Conservation (phyloP, 306 rosid genomes). For the Cucumis cinereus region DNA sequence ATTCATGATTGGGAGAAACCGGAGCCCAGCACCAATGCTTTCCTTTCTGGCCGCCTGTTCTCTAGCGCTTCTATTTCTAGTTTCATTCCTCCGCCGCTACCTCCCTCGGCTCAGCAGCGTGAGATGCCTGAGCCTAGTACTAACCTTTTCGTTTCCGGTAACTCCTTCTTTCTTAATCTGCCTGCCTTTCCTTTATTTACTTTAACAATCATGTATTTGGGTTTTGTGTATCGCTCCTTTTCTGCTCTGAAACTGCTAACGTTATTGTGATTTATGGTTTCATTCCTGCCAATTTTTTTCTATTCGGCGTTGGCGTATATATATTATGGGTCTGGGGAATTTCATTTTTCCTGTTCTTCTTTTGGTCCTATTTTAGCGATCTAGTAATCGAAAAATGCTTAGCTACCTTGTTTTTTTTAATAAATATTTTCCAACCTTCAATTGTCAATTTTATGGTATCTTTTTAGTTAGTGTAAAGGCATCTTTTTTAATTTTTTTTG, state of each 20-base stretch:
- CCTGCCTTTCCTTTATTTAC: not conserved
- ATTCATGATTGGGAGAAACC: not conserved
- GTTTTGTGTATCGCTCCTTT: not conserved
- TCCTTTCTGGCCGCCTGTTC: conserved; percentile 29
- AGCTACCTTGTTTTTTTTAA: not conserved
- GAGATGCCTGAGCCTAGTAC: conserved; percentile 61
- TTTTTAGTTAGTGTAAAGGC: not conserved
- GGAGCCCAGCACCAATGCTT: not conserved
- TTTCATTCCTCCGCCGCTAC: conserved; percentile 33
- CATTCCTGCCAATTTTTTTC: not conserved
- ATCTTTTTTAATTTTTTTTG: not conserved
- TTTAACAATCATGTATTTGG: not conserved
- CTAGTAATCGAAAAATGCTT: not conserved
- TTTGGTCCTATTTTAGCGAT: not conserved
- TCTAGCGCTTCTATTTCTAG: conserved; percentile 26
- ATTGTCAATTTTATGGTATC: not conserved
- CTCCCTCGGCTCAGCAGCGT: conserved; percentile 26
- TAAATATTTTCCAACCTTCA: too few relatives aligned
- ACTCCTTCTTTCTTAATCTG: not conserved
- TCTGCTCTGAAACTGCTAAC: not conserved
- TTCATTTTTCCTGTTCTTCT: not conserved
- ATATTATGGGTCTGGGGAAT: not conserved
- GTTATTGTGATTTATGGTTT: not conserved
- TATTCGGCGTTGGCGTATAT: not conserved
- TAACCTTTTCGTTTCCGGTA: conserved; percentile 88